Evolutionary conservation across 352 stramenopile species (phyloP).

Genomic region (Halophytophthora batemanensis): DNA sequence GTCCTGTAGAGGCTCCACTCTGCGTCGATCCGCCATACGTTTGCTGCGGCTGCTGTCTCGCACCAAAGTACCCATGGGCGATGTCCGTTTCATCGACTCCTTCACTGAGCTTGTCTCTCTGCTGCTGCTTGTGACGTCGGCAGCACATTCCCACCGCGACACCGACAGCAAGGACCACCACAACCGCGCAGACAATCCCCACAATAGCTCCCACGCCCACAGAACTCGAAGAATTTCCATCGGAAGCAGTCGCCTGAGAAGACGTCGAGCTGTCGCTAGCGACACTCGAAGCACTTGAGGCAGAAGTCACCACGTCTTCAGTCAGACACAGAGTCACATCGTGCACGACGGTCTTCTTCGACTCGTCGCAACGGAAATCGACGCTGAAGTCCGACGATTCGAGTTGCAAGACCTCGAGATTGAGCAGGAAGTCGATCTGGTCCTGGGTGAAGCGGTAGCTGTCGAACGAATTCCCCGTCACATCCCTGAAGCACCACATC

Average conservation of each 20-base stretch:
- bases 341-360: constrained; percentile 20
- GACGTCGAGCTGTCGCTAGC: constrained; percentile 12
- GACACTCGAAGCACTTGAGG: constrained; percentile 12
- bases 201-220: constrained; percentile 18
- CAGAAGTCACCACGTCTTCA: constrained; percentile 16
- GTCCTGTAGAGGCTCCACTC: constrained; percentile 6
- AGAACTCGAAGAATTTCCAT: constrained; percentile 13
- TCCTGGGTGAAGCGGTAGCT: constrained; percentile 32
- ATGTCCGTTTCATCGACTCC: constrained; percentile 14
- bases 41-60: constrained; percentile 7
- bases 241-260: constrained; percentile 5
- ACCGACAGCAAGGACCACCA: constrained; percentile 9
- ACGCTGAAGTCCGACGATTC: constrained; percentile 25
- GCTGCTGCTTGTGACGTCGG: constrained; percentile 8
- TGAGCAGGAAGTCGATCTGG: constrained; percentile 24
- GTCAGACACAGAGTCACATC: constrained; percentile 22
- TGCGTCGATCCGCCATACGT: constrained; percentile 12
- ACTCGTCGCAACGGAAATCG: constrained; percentile 19
- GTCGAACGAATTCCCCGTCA: constrained; percentile 37
- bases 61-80: neutral
- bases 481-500: constrained; percentile 7
- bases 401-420: constrained; percentile 29
- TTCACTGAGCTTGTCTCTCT: constrained; percentile 7
- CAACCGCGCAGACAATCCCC: constrained; percentile 17
- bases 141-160: constrained; percentile 19